Evolutionary conservation across 176 grass and related monocot species (phyloP), one percentile per base, ranked within the genome.

Genomic region (Avena insularis): DNA sequence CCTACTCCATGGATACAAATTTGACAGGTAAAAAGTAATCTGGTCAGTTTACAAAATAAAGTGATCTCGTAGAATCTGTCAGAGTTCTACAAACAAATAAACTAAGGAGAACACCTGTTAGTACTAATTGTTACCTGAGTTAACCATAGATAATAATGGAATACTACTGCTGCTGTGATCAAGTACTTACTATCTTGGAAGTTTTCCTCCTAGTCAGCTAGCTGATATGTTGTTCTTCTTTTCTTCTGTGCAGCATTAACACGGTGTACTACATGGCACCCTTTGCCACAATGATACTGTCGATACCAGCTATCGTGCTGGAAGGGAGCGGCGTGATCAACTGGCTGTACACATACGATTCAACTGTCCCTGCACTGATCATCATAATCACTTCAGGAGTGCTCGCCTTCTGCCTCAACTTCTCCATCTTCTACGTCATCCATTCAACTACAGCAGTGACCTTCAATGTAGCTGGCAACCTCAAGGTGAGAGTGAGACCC

Each of bases 201-300:
- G 8, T 78, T 62, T 62, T 55, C 6, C 50, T 21, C 31, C 13
- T 64, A 21, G 2, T 19, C 56, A 21, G 2, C 38, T 23, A 21
- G 6, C 14, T 76, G 53, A 25, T 12, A 43, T 49, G 13, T 12
- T 74, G 72, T 35, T 19, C 29, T 51, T 21, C 40, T 46, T 64
- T 83, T 35, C 71, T 62, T 31, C n/a, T 14, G 0, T 82, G 77
- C 85, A 96, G 92, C 62, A 96, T 96, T 66, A 96, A 96, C 88
- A 96, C 92, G 0, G 94, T 96, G 59, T 96, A 96, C 80, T 96
- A 96, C 85, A 96, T 96, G 94, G 92, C 94, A 0, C 94, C 94
- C 0, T 94, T 93, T 64, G 94, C 94, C n/a, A 96, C 90, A 11
- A 90, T 96, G 91, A 96, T 96, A 83, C 77, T 93, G 71, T 66